Percentiles rank a stretch among this genome's conserved stretches.
phyloP scores from a whole-genome alignment of 352 stramenopile species.

The Peronospora belbahrii region DNA sequence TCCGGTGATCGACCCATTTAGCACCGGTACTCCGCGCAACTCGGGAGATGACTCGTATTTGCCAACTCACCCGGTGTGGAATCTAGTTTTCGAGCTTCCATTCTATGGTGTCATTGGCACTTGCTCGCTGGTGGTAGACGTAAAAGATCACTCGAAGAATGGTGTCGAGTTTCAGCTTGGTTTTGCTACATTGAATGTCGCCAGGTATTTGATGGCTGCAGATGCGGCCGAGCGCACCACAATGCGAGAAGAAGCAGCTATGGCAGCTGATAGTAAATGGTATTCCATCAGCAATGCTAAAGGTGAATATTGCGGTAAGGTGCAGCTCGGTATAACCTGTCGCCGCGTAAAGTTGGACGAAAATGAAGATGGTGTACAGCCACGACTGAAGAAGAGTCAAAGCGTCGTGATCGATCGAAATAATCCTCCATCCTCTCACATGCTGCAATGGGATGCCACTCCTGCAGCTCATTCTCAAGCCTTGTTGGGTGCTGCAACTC shows the following conservation, averaged over 20 bases:
- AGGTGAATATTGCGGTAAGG: conserved; percentile 81
- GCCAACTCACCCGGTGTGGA: conserved; percentile 76
- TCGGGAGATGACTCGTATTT: conserved; percentile 44
- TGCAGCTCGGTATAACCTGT: conserved; percentile 76
- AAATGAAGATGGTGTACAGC: conserved; percentile 32
- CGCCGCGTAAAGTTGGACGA: conserved; percentile 25
- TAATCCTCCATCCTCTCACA: conserved; percentile 58
- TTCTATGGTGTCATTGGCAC: conserved; percentile 73
- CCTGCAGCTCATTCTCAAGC: conserved; percentile 21
- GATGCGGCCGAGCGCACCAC: conserved; percentile 29
- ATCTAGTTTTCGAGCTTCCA: conserved; percentile 65
- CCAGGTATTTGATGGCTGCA: conserved; percentile 77
- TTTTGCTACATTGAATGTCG: conserved; percentile 66
- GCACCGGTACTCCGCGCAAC: conserved; percentile 54
- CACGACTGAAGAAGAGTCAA: conserved; percentile 67
- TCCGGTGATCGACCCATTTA: conserved; percentile 30
- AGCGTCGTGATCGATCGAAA: conserved; percentile 66
- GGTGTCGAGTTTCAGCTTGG: conserved; percentile 42
- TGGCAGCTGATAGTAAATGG: conserved; percentile 69
- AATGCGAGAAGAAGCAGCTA: conserved; percentile 56
- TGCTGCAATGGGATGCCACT: conserved; percentile 67
- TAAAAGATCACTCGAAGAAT: conserved; percentile 51
- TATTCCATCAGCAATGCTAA: conserved; percentile 82
- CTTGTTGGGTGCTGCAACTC: conserved; percentile 34
- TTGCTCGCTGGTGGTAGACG: conserved; percentile 65